Percentiles rank a stretch among this genome's conserved stretches.
Evolutionary conservation across 306 rosid genomes (phyloP).

Genomic region (apple (Malus domestica)): ASM211411v1 NC_041796.1:18404501-18405000

Average conservation of each 20-base stretch:
- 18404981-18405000: conserved; percentile 27
- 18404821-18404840: conserved; percentile 32
- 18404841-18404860: conserved; percentile 25
- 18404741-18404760: conserved; percentile 37
- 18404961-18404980: conserved; percentile 29
- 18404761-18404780: conserved; percentile 39
- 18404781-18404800: conserved; percentile 52
- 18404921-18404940: conserved; percentile 26
- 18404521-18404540: conserved; percentile 35
- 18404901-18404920: conserved; percentile 28
- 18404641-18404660: conserved; percentile 97
- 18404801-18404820: conserved; percentile 22
- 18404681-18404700: conserved; percentile 52
- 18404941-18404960: conserved; percentile 41
- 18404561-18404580: conserved; percentile 27
- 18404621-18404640: conserved; percentile 32
- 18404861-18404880: conserved; percentile 48
- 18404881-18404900: conserved; percentile 31
- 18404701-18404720: conserved; percentile 48
- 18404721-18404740: conserved; percentile 34
- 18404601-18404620: conserved; percentile 45
- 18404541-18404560: conserved; percentile 36
- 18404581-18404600: conserved; percentile 30
- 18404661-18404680: conserved; percentile 91
- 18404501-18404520: conserved; percentile 39